Conservation (phyloP, 306 rosid genomes). For the Sicyos edulis region DNA sequence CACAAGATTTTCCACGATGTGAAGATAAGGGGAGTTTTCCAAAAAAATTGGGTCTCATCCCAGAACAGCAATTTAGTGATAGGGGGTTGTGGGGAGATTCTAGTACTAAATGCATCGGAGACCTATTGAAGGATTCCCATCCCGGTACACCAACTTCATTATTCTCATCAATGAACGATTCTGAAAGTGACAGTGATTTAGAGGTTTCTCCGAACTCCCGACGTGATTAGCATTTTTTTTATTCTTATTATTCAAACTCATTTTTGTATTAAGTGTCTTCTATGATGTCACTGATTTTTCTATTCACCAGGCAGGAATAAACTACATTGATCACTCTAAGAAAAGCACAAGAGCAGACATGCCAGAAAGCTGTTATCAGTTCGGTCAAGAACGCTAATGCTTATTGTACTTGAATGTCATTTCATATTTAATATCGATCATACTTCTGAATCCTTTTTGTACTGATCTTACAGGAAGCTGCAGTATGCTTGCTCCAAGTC, state of each 20-base stretch:
- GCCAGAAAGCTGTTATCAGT: constrained; percentile 34
- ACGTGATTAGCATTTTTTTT: constrained; percentile 15
- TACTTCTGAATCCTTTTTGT: constrained; percentile 26
- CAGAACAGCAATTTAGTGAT: constrained; percentile 23
- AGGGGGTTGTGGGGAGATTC: constrained; percentile 27
- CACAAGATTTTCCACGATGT: constrained; percentile 26
- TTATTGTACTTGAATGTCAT: constrained; percentile 16
- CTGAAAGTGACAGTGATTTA: constrained; percentile 28
- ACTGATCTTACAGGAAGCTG: constrained; percentile 38
- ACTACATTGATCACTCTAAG: constrained; percentile 22
- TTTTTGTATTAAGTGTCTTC: not conserved
- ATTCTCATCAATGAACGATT: constrained; percentile 33
- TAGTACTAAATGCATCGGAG: constrained; percentile 32
- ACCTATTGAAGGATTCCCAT: constrained; percentile 30
- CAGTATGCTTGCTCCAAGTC: constrained; percentile 26
- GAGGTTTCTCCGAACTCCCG: constrained; percentile 31
- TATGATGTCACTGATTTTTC: constrained; percentile 4
- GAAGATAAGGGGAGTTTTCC: constrained; percentile 27
- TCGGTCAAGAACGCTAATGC: constrained; percentile 22
- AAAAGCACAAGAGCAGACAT: constrained; percentile 26
- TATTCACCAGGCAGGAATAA: constrained; percentile 30
- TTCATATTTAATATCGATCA: constrained; percentile 10
- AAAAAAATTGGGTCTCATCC: constrained; percentile 21
- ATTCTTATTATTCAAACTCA: not conserved
- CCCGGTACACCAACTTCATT: constrained; percentile 30